phyloP scores from a whole-genome alignment of 495 filamentous ascomycete species.

The Penicillium cataractarum region DNA sequence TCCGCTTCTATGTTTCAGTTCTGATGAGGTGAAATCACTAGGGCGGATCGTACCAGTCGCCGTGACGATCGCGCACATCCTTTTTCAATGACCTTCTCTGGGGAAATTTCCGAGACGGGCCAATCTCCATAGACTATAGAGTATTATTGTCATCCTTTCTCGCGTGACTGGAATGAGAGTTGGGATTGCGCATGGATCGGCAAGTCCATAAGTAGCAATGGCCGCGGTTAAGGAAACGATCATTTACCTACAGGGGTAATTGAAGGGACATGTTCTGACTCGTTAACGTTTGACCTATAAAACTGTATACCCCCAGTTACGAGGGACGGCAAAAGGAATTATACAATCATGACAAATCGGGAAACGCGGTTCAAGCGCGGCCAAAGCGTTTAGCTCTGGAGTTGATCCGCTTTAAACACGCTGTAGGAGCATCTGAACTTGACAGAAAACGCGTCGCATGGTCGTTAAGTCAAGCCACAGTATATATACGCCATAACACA shows the following conservation, averaged over 20 bases:
- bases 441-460: background rate
- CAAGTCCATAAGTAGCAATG: background rate
- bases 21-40: background rate
- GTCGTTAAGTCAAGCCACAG: background rate
- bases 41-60: background rate
- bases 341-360: background rate
- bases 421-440: background rate
- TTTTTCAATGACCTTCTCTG: background rate
- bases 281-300: background rate
- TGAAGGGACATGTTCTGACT: background rate
- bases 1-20: background rate
- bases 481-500: background rate
- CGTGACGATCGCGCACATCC: background rate
- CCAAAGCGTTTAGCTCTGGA: background rate
- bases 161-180: slow-evolving; percentile 1
- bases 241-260: background rate
- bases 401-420: background rate
- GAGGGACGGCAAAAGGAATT: background rate
- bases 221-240: background rate
- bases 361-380: background rate
- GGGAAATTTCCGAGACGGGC: background rate
- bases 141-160: background rate
- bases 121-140: slow-evolving; percentile 1
- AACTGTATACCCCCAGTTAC: background rate
- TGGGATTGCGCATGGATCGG: background rate